Evolutionary conservation across 352 stramenopile genomes (phyloP).

Genomic region (Aphanomyces euteiches): DNA sequence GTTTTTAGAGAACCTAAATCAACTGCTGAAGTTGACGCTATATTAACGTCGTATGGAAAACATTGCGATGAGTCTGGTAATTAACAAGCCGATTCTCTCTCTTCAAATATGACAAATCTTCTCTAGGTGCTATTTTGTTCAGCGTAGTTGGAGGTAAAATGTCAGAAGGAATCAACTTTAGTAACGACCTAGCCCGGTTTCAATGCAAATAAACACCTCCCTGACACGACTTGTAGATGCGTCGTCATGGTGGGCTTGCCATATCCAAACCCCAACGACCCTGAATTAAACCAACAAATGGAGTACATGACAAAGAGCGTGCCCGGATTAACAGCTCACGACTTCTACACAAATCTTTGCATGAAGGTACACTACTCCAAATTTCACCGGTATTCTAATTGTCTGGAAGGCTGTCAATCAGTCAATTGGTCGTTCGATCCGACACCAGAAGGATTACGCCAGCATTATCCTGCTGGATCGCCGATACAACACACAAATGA

Average conservation of each 20-base stretch:
- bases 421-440: constrained; percentile 96
- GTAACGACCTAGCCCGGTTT: constrained; percentile 92
- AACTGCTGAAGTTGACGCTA: constrained; percentile 87
- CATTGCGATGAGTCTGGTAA: constrained; percentile 38
- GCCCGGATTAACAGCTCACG: constrained; percentile 54
- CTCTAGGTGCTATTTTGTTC: constrained; percentile 84
- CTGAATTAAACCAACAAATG: constrained; percentile 98
- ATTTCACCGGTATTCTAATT: neutral
- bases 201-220: neutral
- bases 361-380: constrained; percentile 70
- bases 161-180: constrained; percentile 99
- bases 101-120: neutral
- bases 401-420: constrained; percentile 93
- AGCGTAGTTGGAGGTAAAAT: constrained; percentile 99
- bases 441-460: constrained; percentile 96
- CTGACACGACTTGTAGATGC: constrained; percentile 44
- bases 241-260: constrained; percentile 98
- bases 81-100: neutral
- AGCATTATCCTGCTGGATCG: constrained; percentile 95
- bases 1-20: constrained; percentile 94
- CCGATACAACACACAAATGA: constrained; percentile 80
- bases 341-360: constrained; percentile 98
- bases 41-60: constrained; percentile 84
- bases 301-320: constrained; percentile 75
- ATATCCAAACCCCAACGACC: constrained; percentile 95